Conservation (phyloP, 331 rosid genomes). For the Stylosanthes scabra region DNA sequence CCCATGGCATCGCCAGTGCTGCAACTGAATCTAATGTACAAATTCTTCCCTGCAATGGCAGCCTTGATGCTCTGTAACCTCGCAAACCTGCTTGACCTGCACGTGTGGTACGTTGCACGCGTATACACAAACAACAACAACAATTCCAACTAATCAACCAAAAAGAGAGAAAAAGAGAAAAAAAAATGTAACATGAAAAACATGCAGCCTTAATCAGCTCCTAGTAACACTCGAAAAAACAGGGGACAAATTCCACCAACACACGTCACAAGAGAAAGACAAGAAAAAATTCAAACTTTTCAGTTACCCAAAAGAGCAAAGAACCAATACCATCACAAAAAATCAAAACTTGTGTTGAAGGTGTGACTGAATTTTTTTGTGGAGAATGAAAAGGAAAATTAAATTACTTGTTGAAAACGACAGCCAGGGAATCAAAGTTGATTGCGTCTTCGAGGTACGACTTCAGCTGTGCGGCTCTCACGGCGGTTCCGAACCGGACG, state of each 20-base stretch:
- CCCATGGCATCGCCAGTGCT: conserved; percentile 87
- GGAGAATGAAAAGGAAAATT: neutral
- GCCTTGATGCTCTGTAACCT: conserved; percentile 51
- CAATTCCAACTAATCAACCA: neutral
- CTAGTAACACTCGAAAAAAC: neutral
- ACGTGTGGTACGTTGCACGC: neutral
- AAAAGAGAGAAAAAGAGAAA: neutral
- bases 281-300: neutral
- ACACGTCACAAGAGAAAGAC: neutral
- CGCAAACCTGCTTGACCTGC: conserved; percentile 75
- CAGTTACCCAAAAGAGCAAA: neutral
- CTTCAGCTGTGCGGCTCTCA: conserved; percentile 62
- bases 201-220: neutral
- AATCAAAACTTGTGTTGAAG: neutral
- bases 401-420: conserved; percentile 61
- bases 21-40: conserved; percentile 67
- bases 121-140: neutral
- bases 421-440: conserved; percentile 62
- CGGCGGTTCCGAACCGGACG: conserved; percentile 57
- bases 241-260: neutral
- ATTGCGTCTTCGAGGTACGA: conserved; percentile 64
- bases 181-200: neutral
- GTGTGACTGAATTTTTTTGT: too few species aligned
- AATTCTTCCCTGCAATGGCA: conserved; percentile 61
- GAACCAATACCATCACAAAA: neutral